phyloP scores from a whole-genome alignment of 345 rosid genomes.

The Abelmoschus esculentus region DNA sequence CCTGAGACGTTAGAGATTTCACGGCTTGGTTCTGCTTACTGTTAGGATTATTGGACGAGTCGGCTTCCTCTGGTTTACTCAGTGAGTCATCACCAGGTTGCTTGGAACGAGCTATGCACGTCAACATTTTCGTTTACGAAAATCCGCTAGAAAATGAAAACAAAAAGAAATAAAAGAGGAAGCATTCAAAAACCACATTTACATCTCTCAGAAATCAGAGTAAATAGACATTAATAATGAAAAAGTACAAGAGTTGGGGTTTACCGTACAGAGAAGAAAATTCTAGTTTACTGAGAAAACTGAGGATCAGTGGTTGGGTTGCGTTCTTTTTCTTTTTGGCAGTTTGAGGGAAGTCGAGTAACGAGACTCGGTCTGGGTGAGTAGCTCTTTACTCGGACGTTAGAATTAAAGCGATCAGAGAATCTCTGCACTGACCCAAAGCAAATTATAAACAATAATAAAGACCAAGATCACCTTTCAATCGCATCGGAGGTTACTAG shows the following conservation, averaged over 20 bases:
- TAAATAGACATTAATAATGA: neutral
- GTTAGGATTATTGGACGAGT: conserved; percentile 20
- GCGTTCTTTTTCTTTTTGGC: neutral
- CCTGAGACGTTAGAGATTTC: conserved; percentile 87
- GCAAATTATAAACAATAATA: too few relatives aligned
- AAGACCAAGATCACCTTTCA: too few relatives aligned
- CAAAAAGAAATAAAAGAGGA: neutral
- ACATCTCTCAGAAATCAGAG: neutral
- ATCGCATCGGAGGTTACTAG: too few relatives aligned
- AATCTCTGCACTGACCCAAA: conserved; percentile 27
- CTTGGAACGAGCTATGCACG: conserved; percentile 88
- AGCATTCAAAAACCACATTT: neutral
- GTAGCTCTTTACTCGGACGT: conserved; percentile 13
- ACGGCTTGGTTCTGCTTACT: conserved; percentile 27
- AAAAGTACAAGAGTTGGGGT: neutral
- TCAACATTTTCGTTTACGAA: conserved; percentile 47
- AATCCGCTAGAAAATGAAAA: neutral
- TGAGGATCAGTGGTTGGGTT: neutral
- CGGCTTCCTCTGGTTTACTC: conserved; percentile 45
- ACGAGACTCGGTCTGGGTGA: conserved; percentile 12
- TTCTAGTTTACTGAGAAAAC: neutral
- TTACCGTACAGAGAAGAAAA: conserved; percentile 5
- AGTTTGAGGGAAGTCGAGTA: conserved; percentile 8
- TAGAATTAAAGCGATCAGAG: conserved; percentile 19
- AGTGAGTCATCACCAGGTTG: conserved; percentile 63